Evolutionary conservation across 208 protist species (phyloP), one percentile per base, ranked within the genome.

Genomic region (Phytomonas serpens): DNA sequence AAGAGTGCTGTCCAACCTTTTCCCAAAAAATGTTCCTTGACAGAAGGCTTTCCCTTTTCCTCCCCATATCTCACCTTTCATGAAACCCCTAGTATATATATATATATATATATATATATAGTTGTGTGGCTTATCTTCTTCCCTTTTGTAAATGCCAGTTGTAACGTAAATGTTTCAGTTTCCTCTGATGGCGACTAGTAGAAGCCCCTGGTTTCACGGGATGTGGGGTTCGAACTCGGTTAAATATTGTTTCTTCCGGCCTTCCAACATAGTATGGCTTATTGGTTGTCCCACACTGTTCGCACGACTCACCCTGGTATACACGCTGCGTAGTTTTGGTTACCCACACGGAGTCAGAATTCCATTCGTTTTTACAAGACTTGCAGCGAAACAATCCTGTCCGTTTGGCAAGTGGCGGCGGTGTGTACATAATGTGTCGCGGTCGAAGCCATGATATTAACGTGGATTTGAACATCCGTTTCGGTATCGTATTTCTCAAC

Each of bases 251-350:
- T 73, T 94, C 89, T 77, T 84, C 74, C 27, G 72, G 83, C 3
- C 87, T 67, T 7, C 87, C 89, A 29, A 96, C 81, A 77, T 93
- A 96, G 76, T 87, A 96, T n/a, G 92, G 92, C 77, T 96, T 96
- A 52, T 77, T 83, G 3, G 85, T 93, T 11, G 88, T 90, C 13
- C 92, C 92, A 62, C 92, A 96, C 30, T 79, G 38, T 32, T 90
- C 86, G 69, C 92, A 96, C 14, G 85, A 89, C 77, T 96, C 87
- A 7, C 92, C 92, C 52, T 96, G 92, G 73, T 96, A 96, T n/a
- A 89, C 86, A 1, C 83, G 77, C 77, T 96, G 88, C 19, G 92
- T 96, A 23, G 88, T 92, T 69, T 89, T 88, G 9, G 92, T 96
- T 30, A 96, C 89, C 92, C 92, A 96, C 34, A 96, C 86, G 67